Evolutionary conservation across 257 asterid species (phyloP).

Genomic region (Verbascum thapsus): DNA sequence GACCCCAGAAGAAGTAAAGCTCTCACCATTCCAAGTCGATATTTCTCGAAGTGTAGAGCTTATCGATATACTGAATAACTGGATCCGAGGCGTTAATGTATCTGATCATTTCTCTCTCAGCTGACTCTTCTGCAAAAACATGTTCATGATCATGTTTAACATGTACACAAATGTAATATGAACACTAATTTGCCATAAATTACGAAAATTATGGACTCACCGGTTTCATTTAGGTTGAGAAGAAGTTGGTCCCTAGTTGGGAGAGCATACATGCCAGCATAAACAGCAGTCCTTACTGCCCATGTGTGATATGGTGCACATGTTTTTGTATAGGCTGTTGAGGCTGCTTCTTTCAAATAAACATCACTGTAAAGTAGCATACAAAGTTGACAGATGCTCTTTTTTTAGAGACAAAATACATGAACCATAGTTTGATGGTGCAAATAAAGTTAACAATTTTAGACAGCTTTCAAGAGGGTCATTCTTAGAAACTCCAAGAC

Average conservation of each 20-base stretch:
- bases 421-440: background rate
- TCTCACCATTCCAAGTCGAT: conserved; percentile 68
- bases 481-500: too few relatives aligned
- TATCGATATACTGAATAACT: conserved; percentile 78
- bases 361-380: conserved; percentile 45
- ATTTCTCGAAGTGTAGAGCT: conserved; percentile 59
- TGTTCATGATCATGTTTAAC: background rate
- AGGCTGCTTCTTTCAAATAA: conserved; percentile 79
- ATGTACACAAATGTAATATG: too few relatives aligned
- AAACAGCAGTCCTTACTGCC: conserved; percentile 92
- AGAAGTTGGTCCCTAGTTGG: conserved; percentile 91
- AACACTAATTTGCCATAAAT: background rate
- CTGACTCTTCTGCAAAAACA: conserved; percentile 61
- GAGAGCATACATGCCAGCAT: conserved; percentile 96
- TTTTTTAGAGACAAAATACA: background rate
- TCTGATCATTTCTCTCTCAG: conserved; percentile 74
- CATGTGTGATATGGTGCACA: conserved; percentile 95
- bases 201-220: conserved; percentile 40
- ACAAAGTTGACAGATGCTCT: background rate
- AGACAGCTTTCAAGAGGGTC: too few relatives aligned
- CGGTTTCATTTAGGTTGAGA: conserved; percentile 71
- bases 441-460: background rate
- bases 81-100: conserved; percentile 79
- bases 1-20: background rate
- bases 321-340: conserved; percentile 74